Evolutionary conservation across 192 early-diverging fungal genomes (phyloP).

Genomic region (Coemansia sp.): DNA sequence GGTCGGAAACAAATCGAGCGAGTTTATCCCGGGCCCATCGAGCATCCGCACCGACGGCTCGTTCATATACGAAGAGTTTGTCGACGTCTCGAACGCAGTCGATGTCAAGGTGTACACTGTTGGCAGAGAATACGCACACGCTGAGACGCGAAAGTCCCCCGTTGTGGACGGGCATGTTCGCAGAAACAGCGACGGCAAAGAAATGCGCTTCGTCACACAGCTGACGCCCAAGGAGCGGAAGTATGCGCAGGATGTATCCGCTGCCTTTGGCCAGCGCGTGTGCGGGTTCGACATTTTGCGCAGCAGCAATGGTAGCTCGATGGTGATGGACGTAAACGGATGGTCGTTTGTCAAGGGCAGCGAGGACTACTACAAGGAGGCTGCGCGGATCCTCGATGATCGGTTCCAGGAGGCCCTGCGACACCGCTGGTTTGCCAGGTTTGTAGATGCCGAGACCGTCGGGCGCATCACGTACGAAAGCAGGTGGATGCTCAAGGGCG

Average conservation of each 20-base stretch:
- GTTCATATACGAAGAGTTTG: conserved; percentile 94
- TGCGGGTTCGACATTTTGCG: conserved; percentile 96
- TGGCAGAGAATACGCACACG: conserved; percentile 84
- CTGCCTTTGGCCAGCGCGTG: conserved; percentile 88
- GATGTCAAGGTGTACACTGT: conserved; percentile 99
- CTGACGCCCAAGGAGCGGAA: conserved; percentile 77
- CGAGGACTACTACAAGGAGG: conserved; percentile 87
- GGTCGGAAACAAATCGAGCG: conserved; percentile 94
- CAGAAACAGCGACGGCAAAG: conserved; percentile 95
- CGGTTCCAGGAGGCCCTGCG: conserved; percentile 74
- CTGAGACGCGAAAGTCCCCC: conserved; percentile 95
- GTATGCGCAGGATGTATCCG: conserved; percentile 70
- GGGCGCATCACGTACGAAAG: conserved; percentile 61
- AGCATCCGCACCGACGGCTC: conserved; percentile 73
- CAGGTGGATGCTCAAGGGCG: conserved; percentile 92
- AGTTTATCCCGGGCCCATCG: conserved; percentile 72
- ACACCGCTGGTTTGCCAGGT: conserved; percentile 58
- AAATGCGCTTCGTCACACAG: conserved; percentile 88
- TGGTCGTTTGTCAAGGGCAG: conserved; percentile 99
- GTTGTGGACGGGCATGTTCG: conserved; percentile 95
- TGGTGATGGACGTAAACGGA: conserved; percentile 98
- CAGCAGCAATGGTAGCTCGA: conserved; percentile 66
- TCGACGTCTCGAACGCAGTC: conserved; percentile 91
- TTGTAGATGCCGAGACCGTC: conserved; percentile 57
- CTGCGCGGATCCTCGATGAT: conserved; percentile 70